Percentiles rank a stretch among this genome's conserved stretches.
Evolutionary conservation across 331 rosid species (phyloP).

Genomic region (Rhamnella rubrinervis): DNA sequence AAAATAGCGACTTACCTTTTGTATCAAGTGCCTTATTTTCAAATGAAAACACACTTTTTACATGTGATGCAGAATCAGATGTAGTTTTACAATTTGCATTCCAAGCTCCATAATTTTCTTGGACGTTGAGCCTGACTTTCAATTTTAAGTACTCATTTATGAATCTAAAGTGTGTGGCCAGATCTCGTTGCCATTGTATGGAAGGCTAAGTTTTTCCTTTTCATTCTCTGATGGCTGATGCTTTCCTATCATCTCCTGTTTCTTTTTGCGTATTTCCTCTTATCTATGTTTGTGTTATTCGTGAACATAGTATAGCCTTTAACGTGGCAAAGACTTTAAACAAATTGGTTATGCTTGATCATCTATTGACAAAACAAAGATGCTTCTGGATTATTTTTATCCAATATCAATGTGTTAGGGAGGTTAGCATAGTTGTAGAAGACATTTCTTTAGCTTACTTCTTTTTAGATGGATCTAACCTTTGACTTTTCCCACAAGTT

Average conservation of each 20-base stretch:
- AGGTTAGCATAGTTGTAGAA: background rate
- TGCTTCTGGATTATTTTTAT: slow-evolving; percentile 2
- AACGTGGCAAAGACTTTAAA: background rate
- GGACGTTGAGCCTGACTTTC: slow-evolving; percentile 2
- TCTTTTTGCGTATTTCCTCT: background rate
- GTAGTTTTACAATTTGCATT: background rate
- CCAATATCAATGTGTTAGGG: background rate
- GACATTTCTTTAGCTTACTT: background rate
- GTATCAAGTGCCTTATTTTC: slow-evolving; percentile 4
- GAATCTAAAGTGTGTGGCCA: background rate
- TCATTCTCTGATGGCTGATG: background rate
- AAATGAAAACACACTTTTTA: background rate
- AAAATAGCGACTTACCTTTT: slow-evolving; percentile 9
- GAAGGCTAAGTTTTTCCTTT: background rate
- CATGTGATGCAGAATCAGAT: background rate
- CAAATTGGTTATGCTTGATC: background rate
- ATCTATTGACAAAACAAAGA: background rate
- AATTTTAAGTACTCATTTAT: background rate
- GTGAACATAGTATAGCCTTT: background rate
- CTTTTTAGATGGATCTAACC: background rate
- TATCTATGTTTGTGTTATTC: background rate
- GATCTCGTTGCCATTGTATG: background rate
- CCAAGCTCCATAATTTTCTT: background rate
- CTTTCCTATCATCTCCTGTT: background rate
- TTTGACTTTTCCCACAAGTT: slow-evolving; percentile 9